These are phyloP conservation scores for Rubia yunnanensis DNA, from an alignment of 257 asterid genomes.

Conservation along the genomic window DNA sequence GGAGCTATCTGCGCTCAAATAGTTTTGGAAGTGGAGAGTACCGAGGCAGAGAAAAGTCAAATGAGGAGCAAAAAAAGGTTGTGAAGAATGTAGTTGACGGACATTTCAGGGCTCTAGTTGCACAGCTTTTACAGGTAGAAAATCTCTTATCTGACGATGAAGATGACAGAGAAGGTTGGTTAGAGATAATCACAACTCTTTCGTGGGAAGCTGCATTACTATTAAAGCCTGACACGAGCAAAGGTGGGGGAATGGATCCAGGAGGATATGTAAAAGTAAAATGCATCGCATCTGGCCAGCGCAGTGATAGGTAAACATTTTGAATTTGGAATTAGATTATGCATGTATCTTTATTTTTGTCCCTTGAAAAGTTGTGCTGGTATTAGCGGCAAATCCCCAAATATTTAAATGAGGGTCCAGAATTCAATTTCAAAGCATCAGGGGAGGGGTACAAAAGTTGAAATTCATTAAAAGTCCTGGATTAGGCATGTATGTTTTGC, in stretches of 20 bases:
- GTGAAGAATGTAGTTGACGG: conserved; percentile 82
- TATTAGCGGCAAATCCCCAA: background rate
- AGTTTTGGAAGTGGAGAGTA: conserved; percentile 84
- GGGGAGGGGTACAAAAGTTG: background rate
- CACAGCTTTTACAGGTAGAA: conserved; percentile 93
- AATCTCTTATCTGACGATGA: conserved; percentile 68
- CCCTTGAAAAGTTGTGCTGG: background rate
- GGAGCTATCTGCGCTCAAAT: conserved; percentile 63
- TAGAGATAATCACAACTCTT: conserved; percentile 74
- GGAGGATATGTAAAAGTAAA: conserved; percentile 91
- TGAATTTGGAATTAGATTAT: background rate
- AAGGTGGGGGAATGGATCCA: conserved; percentile 96
- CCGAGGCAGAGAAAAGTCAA: conserved; percentile 72
- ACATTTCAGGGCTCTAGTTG: conserved; percentile 87
- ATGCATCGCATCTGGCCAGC: conserved; percentile 84
- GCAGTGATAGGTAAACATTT: conserved; percentile 66
- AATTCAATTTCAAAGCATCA: too few relatives aligned
- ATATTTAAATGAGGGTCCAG: too few relatives aligned
- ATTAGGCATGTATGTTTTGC: background rate
- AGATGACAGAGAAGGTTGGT: conserved; percentile 74
- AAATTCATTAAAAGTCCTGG: background rate
- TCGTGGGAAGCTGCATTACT: conserved; percentile 97
- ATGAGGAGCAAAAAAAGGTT: conserved; percentile 72
- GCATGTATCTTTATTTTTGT: background rate
- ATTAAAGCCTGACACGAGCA: conserved; percentile 84